Percentiles rank a stretch among this genome's conserved stretches.
Conservation (phyloP, 257 asterid species). For the Nemophila menziesii region DNA sequence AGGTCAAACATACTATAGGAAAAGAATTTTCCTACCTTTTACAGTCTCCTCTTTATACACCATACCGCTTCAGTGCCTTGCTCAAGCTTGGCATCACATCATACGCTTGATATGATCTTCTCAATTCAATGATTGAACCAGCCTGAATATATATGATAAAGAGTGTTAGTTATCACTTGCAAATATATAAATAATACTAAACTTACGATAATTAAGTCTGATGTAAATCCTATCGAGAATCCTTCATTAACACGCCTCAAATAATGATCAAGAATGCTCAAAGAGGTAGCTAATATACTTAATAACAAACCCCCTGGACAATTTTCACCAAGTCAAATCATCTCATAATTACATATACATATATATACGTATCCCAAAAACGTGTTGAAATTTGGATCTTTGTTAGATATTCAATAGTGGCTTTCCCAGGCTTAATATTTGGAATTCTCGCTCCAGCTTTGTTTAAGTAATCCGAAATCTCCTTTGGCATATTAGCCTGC, state of each 20-base stretch:
- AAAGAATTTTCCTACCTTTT: neutral
- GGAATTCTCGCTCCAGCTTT: constrained; percentile 97
- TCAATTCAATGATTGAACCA: constrained; percentile 86
- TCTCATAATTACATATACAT: too few relatives aligned
- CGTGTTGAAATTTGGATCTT: constrained; percentile 95
- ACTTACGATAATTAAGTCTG: constrained; percentile 88
- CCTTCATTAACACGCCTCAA: constrained; percentile 74
- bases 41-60: constrained; percentile 29
- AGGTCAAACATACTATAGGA: neutral
- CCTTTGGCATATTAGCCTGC: constrained; percentile 97
- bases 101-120: constrained; percentile 98
- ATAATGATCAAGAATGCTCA: constrained; percentile 74
- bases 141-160: too few relatives aligned
- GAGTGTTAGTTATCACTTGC: neutral
- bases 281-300: constrained; percentile 76
- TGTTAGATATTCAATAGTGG: constrained; percentile 86
- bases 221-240: constrained; percentile 86
- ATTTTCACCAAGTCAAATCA: constrained; percentile 4
- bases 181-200: constrained; percentile 1
- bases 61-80: constrained; percentile 71
- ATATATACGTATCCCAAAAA: constrained; percentile 89
- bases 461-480: constrained; percentile 88
- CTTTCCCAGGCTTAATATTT: constrained; percentile 85
- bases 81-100: constrained; percentile 93
- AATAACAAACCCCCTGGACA: constrained; percentile 82